phyloP scores from a whole-genome alignment of 2,329 filamentous ascomycete species.

The Beauveria rudraprayagi region DNA sequence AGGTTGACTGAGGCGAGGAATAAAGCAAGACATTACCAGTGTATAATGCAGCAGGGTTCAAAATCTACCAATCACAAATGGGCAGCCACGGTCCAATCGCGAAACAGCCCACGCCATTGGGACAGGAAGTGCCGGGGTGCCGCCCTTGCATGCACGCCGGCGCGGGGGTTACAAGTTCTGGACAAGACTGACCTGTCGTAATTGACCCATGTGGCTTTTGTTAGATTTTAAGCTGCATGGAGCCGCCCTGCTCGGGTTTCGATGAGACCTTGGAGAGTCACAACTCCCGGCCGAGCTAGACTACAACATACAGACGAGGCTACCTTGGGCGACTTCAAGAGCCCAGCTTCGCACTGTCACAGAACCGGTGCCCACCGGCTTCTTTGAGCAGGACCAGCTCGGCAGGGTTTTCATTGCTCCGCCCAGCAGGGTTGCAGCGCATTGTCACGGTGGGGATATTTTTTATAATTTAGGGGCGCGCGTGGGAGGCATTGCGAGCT shows the following conservation, averaged over 20 bases:
- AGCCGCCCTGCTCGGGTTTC: neutral
- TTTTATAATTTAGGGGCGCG: neutral
- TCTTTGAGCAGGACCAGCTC: neutral
- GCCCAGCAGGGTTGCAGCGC: neutral
- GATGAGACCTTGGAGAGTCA: neutral
- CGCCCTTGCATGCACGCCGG: slow-evolving; percentile 6
- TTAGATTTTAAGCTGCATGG: neutral
- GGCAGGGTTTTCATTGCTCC: neutral
- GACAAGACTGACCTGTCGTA: slow-evolving; percentile 6
- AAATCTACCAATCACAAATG: neutral
- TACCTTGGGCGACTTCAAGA: neutral
- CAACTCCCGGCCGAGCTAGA: neutral
- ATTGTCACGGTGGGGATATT: neutral
- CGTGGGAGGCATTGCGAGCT: neutral
- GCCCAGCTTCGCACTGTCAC: neutral
- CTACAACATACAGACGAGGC: neutral
- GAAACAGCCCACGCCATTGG: slow-evolving; percentile 5
- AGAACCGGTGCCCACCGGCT: neutral
- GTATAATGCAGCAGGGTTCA: neutral
- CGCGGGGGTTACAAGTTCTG: neutral
- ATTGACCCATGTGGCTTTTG: slow-evolving; percentile 4
- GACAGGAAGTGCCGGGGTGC: slow-evolving; percentile 6
- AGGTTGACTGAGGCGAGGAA: neutral
- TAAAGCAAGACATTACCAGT: slow-evolving; percentile 1
- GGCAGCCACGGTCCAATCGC: neutral